These are phyloP conservation scores for Teratosphaeria pseudoeucalypti DNA, from an alignment of 2,329 filamentous ascomycete genomes.

Conservation along the genomic window DNA sequence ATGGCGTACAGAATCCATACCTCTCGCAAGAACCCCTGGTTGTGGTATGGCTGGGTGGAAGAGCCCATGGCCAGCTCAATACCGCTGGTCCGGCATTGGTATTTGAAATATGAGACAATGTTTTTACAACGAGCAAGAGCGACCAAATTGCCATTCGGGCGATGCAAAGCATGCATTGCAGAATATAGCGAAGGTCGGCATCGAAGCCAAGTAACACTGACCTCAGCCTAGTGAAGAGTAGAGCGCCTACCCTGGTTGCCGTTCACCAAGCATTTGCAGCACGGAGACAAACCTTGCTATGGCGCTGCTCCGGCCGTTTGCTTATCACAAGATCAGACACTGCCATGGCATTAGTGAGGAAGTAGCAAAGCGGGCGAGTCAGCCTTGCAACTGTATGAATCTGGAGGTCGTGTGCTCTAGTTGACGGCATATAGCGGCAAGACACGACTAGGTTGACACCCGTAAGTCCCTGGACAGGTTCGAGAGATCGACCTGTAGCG, in stretches of 20 bases:
- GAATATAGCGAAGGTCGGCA: not conserved
- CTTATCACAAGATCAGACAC: not conserved
- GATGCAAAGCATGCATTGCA: not conserved
- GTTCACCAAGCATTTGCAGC: not conserved
- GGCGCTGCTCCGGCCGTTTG: not conserved
- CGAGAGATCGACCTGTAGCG: not conserved
- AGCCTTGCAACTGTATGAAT: not conserved
- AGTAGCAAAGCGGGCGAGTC: not conserved
- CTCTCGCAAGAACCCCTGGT: conserved; percentile 11
- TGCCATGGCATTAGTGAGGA: not conserved
- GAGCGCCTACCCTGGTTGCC: not conserved
- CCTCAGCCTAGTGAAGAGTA: not conserved
- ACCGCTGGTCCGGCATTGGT: not conserved
- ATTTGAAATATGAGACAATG: not conserved
- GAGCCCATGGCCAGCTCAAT: conserved; percentile 1
- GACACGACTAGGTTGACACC: not conserved
- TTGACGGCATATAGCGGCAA: not conserved
- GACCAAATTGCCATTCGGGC: not conserved
- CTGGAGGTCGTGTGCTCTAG: not conserved
- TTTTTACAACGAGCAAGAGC: not conserved
- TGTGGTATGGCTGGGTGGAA: conserved; percentile 13
- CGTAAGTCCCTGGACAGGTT: not conserved
- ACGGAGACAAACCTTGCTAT: not conserved
- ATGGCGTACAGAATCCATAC: conserved; percentile 21
- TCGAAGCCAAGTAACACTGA: not conserved